Percentiles rank a stretch among this genome's conserved stretches.
Conservation (phyloP, 768 basidiomycete genomes). For the Lyophyllum decastes region DNA sequence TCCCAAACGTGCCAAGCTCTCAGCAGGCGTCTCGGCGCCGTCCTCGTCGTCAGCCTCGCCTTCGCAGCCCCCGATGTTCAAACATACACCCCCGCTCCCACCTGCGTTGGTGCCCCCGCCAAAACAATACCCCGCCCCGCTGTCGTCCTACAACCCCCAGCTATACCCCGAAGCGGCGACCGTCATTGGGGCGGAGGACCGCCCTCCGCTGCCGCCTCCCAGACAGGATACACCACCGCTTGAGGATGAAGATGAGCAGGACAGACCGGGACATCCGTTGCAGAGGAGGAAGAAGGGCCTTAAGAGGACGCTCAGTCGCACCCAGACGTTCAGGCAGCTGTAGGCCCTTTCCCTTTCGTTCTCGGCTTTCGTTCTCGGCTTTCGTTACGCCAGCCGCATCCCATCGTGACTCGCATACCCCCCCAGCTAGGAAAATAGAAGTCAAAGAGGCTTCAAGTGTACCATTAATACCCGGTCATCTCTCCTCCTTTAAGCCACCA, state of each 20-base stretch:
- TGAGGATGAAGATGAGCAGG: slow-evolving; percentile 16
- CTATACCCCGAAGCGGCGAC: slow-evolving; percentile 37
- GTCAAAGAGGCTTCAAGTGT: no score
- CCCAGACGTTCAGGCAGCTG: slow-evolving; percentile 33
- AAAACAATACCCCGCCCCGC: slow-evolving; percentile 39
- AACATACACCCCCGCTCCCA: neutral
- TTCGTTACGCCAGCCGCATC: no score
- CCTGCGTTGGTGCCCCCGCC: slow-evolving; percentile 12
- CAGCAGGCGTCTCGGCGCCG: slow-evolving; percentile 3
- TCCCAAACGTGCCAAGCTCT: slow-evolving; percentile 14
- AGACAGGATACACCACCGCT: slow-evolving; percentile 13
- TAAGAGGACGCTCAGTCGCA: slow-evolving; percentile 29
- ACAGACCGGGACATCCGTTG: slow-evolving; percentile 4
- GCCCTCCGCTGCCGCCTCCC: slow-evolving; percentile 14
- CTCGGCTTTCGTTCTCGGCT: no score
- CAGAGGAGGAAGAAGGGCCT: slow-evolving; percentile 17
- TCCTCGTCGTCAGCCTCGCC: neutral
- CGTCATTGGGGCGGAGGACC: slow-evolving; percentile 26
- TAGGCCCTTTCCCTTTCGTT: no score
- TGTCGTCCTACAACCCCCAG: slow-evolving; percentile 34
- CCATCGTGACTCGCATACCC: no score
- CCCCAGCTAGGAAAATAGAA: no score
- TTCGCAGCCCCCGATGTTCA: neutral
- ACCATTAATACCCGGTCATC: no score
- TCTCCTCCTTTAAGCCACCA: no score